These are phyloP conservation scores for Tripterygium wilfordii DNA, from an alignment of 177 flowering plant species.

Conservation along the genomic window DNA sequence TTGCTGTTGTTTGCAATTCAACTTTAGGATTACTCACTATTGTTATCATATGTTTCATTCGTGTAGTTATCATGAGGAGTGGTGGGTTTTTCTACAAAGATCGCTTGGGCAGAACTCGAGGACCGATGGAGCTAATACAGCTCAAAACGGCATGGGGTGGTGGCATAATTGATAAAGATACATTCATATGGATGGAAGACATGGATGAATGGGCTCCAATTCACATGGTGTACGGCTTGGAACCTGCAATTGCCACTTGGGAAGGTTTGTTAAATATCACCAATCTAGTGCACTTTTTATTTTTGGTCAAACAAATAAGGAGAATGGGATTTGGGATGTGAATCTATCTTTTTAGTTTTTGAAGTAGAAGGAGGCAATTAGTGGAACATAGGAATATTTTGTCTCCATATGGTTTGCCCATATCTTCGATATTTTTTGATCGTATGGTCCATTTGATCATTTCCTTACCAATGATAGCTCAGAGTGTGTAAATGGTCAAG, in stretches of 20 bases:
- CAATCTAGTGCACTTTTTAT: too few species aligned
- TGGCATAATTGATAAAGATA: constrained; percentile 45
- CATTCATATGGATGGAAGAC: constrained; percentile 96
- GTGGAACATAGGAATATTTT: too few species aligned
- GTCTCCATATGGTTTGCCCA: too few species aligned
- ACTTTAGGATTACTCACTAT: not conserved
- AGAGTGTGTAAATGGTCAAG: too few species aligned
- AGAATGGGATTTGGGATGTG: too few species aligned
- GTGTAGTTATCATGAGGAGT: constrained; percentile 78
- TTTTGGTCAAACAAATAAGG: not conserved
- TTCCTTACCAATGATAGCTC: too few species aligned
- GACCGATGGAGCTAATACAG: constrained; percentile 72
- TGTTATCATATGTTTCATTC: constrained; percentile 1
- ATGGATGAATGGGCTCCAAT: constrained; percentile 99
- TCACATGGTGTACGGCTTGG: constrained; percentile 86
- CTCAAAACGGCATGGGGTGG: constrained; percentile 88
- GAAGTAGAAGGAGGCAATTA: too few species aligned
- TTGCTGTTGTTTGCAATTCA: not conserved
- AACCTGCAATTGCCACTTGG: constrained; percentile 93
- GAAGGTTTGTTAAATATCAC: constrained; percentile 60
- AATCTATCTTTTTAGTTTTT: too few species aligned
- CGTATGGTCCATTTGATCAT: too few species aligned
- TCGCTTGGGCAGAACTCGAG: constrained; percentile 88
- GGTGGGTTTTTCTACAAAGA: constrained; percentile 86
- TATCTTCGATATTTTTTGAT: too few species aligned